Base-by-base conservation (phyloP, 164 flowering plant species). In the Vitis labrusca region DNA sequence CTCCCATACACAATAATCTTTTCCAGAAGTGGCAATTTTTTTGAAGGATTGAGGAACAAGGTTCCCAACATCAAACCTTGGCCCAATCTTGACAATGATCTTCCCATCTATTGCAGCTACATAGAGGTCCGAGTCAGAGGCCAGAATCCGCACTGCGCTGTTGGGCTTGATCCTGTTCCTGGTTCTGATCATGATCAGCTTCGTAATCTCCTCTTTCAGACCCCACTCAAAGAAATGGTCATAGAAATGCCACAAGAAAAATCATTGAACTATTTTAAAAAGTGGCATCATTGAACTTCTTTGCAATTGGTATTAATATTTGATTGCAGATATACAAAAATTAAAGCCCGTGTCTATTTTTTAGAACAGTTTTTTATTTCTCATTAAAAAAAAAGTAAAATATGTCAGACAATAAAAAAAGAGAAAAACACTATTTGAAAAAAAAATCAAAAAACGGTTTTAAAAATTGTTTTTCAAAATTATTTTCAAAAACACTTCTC, bases 201-300 rank as follows among this genome's bases (percentile, higher is more conserved):
- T 86, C 0, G 65, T 63, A 13, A 91, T 87, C 72, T 78, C 79
- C 5, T 84, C 90, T 78, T 84, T 87, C 50, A 91, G 73, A 1
- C 91, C 90, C 89, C 86, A 88, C 9, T 89, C 85, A 32, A 85
- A 79, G 79, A 81, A 87, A 75, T 93, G 97, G 67, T 93, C 97
- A 77, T 91, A 90, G 47, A 93, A 93, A 97, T 93, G 89, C 0
- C 44, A 32, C 81, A 85, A 10, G 69, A 62, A 32, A 32, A 32
- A 32, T 32, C 7, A 32, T 32, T 32, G 27, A 23, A 23, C 27
- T 23, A 23, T 23, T 23, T 23, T 23, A 23, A 1, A 23, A 23
- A 23, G 27, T 23, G 27, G 27, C 27, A 23, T 23, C 27, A 23
- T 23, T 23, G 27, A 23, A 23, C 27, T 23, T 23, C 27, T 23